These are phyloP conservation scores for Cyberlindnera bimundalis DNA, from an alignment of 805 yeast genomes.

Conservation along the genomic window DNA sequence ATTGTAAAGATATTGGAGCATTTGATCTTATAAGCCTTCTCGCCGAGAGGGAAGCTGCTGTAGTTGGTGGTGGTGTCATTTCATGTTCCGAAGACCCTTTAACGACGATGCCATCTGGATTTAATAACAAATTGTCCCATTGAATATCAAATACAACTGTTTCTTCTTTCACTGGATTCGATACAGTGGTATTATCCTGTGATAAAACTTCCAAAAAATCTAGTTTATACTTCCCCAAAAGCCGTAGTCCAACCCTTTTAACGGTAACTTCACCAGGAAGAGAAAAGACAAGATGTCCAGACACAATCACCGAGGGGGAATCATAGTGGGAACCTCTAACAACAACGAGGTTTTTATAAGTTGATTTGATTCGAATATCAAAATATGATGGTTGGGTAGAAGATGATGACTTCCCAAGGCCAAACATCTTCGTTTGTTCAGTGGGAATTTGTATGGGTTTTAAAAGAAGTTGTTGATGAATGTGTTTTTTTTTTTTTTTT, in stretches of 20 bases:
- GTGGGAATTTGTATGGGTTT: too few relatives aligned
- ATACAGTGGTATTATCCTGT: conserved; percentile 34
- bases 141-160: conserved; percentile 61
- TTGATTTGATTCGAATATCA: conserved; percentile 30
- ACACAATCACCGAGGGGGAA: conserved; percentile 68
- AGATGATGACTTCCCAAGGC: conserved; percentile 22
- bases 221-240: conserved; percentile 62
- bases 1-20: conserved; percentile 25
- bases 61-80: background rate
- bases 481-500: too few relatives aligned
- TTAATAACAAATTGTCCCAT: conserved; percentile 58
- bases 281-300: conserved; percentile 72
- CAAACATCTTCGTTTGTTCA: conserved; percentile 20
- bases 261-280: conserved; percentile 65
- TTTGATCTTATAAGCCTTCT: conserved; percentile 23
- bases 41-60: conserved; percentile 8
- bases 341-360: conserved; percentile 59
- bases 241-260: conserved; percentile 54
- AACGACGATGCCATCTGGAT: conserved; percentile 28
- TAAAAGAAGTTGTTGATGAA: too few relatives aligned
- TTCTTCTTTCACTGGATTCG: conserved; percentile 46
- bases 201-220: conserved; percentile 49
- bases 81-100: conserved; percentile 4
- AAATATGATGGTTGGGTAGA: conserved; percentile 11
- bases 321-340: conserved; percentile 74